These are phyloP conservation scores for Pleurotus sapidus DNA, from an alignment of 768 basidiomycete genomes.

Conservation along the genomic window DNA sequence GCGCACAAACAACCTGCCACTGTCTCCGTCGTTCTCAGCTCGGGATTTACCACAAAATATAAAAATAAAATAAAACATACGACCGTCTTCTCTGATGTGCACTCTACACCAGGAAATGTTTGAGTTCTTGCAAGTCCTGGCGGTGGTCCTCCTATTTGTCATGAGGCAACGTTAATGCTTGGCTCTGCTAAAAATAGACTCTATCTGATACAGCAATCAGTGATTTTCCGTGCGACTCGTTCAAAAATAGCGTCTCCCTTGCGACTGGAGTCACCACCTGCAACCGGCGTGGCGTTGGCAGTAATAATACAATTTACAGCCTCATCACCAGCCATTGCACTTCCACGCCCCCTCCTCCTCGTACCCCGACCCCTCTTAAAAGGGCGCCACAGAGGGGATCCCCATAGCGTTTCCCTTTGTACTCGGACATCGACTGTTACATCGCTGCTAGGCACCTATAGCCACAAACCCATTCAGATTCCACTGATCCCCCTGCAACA, in stretches of 20 bases:
- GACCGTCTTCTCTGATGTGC: too few species aligned
- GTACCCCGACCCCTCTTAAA: too few species aligned
- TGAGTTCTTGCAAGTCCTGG: too few species aligned
- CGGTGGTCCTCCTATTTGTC: neutral
- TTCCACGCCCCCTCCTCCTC: too few species aligned
- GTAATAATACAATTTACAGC: too few species aligned
- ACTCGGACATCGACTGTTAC: neutral
- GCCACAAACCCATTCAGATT: constrained; percentile 2
- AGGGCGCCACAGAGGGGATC: too few species aligned
- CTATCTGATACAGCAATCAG: neutral
- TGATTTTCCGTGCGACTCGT: neutral
- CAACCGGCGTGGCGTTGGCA: too few species aligned
- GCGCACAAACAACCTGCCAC: constrained; percentile 13
- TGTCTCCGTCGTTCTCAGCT: neutral
- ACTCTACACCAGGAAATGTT: too few species aligned
- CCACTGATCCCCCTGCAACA: neutral
- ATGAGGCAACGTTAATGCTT: neutral
- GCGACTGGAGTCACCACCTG: too few species aligned
- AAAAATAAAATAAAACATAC: too few species aligned
- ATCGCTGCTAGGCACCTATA: neutral
- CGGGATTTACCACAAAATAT: neutral
- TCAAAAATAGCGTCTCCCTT: neutral
- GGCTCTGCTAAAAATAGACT: neutral
- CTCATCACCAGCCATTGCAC: too few species aligned
- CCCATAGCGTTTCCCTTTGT: neutral